These are phyloP conservation scores for Acrodontium crateriforme DNA, from an alignment of 2,329 filamentous ascomycete species.

Conservation along the genomic window DNA sequence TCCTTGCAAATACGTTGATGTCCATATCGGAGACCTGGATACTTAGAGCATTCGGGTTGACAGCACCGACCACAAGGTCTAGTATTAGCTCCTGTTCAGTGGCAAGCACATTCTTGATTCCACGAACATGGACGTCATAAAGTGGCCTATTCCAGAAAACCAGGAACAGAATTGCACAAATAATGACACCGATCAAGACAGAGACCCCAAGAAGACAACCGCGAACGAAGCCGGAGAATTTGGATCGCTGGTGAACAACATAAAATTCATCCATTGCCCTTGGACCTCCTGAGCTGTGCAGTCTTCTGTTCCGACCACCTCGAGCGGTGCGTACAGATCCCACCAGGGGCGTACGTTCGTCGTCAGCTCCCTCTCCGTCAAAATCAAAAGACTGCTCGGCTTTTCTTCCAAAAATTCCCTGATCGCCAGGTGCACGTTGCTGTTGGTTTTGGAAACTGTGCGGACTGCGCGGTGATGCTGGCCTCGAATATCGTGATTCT, in stretches of 20 bases:
- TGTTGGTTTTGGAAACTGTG: constrained; percentile 31
- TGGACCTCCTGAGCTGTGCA: constrained; percentile 41
- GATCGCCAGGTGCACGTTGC: constrained; percentile 19
- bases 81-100: constrained; percentile 93
- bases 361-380: constrained; percentile 61
- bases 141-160: constrained; percentile 85
- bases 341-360: constrained; percentile 77
- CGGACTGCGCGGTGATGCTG: constrained; percentile 50
- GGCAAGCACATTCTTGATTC: constrained; percentile 79
- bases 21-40: constrained; percentile 78
- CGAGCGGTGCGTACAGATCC: constrained; percentile 48
- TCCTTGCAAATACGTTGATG: constrained; percentile 88
- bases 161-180: constrained; percentile 78
- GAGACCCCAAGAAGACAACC: constrained; percentile 75
- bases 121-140: constrained; percentile 60
- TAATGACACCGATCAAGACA: constrained; percentile 65
- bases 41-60: constrained; percentile 86
- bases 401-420: constrained; percentile 32
- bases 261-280: constrained; percentile 35
- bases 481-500: constrained; percentile 33
- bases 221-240: constrained; percentile 50
- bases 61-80: constrained; percentile 72
- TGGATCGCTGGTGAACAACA: constrained; percentile 8
- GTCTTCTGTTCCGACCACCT: constrained; percentile 37
- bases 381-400: constrained; percentile 60